Percentiles rank a stretch among this genome's conserved stretches.
Conservation (phyloP, 1,284 basidiomycete species). For the Ganoderma meredithae region DNA sequence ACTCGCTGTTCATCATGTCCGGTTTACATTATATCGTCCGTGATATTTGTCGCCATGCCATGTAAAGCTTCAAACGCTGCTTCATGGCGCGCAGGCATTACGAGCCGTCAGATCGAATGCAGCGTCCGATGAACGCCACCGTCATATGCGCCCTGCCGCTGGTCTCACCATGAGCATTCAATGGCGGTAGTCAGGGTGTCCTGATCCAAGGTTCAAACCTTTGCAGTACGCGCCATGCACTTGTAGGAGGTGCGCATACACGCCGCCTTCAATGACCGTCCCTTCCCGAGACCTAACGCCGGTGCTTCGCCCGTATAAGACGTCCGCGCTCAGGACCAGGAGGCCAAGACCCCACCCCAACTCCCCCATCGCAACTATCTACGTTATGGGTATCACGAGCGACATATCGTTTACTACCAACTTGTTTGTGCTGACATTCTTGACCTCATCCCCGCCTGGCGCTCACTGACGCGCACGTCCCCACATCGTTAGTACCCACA, state of each 20-base stretch:
- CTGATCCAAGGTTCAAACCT: neutral
- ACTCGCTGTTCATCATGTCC: neutral
- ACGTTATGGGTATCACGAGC: neutral
- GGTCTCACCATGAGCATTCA: neutral
- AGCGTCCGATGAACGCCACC: neutral
- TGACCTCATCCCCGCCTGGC: neutral
- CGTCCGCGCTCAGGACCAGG: neutral
- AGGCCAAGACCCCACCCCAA: neutral
- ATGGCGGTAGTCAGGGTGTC: neutral
- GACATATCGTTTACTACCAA: neutral
- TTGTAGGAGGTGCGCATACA: neutral
- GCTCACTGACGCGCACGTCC: neutral
- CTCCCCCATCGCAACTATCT: neutral
- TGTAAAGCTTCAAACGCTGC: neutral
- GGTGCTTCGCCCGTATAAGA: neutral
- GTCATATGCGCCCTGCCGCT: neutral
- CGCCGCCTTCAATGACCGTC: neutral
- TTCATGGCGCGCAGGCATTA: neutral
- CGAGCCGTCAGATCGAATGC: neutral
- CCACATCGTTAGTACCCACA: constrained; percentile 9
- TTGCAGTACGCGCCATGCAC: neutral
- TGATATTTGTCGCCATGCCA: neutral
- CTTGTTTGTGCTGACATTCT: neutral
- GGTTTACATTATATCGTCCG: too few relatives aligned
- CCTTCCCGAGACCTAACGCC: neutral